Evolutionary conservation across 345 rosid species (phyloP).

Genomic region (Corchorus capsularis): DNA sequence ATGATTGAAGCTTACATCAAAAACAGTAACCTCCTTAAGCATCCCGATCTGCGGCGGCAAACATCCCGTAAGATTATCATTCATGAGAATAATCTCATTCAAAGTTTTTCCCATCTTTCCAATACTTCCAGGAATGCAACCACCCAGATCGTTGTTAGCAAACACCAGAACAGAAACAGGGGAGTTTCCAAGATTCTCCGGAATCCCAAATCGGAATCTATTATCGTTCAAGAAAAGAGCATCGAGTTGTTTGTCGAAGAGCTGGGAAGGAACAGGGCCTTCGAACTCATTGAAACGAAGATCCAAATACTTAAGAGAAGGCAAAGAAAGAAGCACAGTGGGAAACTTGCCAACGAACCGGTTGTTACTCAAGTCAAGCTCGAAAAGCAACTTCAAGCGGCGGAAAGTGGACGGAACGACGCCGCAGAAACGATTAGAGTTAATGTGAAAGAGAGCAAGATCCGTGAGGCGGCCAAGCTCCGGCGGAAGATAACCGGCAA

Average conservation of each 20-base stretch:
- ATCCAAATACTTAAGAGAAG: constrained; percentile 65
- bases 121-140: constrained; percentile 72
- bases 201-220: constrained; percentile 63
- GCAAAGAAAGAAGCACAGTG: constrained; percentile 51
- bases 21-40: constrained; percentile 55
- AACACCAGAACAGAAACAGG: constrained; percentile 72
- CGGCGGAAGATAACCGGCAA: constrained; percentile 64
- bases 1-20: constrained; percentile 62
- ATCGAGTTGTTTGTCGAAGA: constrained; percentile 61
- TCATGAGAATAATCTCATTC: constrained; percentile 68
- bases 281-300: constrained; percentile 81
- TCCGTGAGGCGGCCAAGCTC: constrained; percentile 69
- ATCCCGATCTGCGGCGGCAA: constrained; percentile 68
- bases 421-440: constrained; percentile 77
- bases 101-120: constrained; percentile 71
- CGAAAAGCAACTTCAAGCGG: constrained; percentile 58
- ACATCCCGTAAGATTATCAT: constrained; percentile 74
- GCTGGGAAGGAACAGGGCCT: constrained; percentile 59
- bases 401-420: constrained; percentile 53
- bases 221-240: constrained; percentile 70
- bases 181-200: constrained; percentile 66
- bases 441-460: constrained; percentile 69
- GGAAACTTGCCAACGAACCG: constrained; percentile 78
- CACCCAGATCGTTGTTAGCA: constrained; percentile 74
- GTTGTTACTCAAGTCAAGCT: constrained; percentile 78